Evolutionary conservation across 208 protist genomes (phyloP).

Genomic region (Spironucleus salmonicida): DNA sequence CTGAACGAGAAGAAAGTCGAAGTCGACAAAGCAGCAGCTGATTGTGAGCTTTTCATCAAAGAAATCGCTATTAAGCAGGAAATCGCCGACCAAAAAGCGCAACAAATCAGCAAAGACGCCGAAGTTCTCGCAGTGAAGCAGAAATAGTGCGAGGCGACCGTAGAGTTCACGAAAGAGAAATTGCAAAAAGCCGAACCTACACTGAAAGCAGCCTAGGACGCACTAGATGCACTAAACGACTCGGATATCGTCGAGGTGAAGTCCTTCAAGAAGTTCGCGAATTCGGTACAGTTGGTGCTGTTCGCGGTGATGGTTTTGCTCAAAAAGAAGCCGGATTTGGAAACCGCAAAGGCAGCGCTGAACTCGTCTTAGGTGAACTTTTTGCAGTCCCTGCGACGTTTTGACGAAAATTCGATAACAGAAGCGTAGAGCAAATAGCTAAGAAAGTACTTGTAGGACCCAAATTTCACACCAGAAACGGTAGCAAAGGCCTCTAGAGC

Average conservation of each 20-base stretch:
- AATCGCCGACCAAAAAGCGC: slow-evolving; percentile 60
- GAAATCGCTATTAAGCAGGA: slow-evolving; percentile 78
- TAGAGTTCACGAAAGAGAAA: slow-evolving; percentile 72
- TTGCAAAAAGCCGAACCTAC: slow-evolving; percentile 80
- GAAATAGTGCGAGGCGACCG: slow-evolving; percentile 66
- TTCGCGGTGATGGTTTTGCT: slow-evolving; percentile 52
- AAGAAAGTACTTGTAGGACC: slow-evolving; percentile 69
- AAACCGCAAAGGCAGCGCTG: slow-evolving; percentile 75
- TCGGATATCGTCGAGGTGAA: slow-evolving; percentile 89
- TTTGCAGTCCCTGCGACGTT: slow-evolving; percentile 44
- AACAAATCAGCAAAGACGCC: slow-evolving; percentile 32
- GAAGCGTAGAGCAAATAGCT: slow-evolving; percentile 57
- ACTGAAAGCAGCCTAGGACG: slow-evolving; percentile 72
- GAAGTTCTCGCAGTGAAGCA: slow-evolving; percentile 66
- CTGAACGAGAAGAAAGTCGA: slow-evolving; percentile 56
- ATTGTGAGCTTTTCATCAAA: slow-evolving; percentile 80
- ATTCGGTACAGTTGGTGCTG: slow-evolving; percentile 60
- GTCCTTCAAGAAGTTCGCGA: slow-evolving; percentile 77
- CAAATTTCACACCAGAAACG: slow-evolving; percentile 68
- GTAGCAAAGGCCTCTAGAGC: slow-evolving; percentile 70
- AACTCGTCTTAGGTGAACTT: not conserved
- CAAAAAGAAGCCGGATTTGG: slow-evolving; percentile 68
- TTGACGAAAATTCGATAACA: slow-evolving; percentile 64
- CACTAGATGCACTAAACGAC: slow-evolving; percentile 79
- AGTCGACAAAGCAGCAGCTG: slow-evolving; percentile 54